phyloP scores from a whole-genome alignment of 192 early-diverging fungal species.

The Phycomyces blakesleeanus region DNA sequence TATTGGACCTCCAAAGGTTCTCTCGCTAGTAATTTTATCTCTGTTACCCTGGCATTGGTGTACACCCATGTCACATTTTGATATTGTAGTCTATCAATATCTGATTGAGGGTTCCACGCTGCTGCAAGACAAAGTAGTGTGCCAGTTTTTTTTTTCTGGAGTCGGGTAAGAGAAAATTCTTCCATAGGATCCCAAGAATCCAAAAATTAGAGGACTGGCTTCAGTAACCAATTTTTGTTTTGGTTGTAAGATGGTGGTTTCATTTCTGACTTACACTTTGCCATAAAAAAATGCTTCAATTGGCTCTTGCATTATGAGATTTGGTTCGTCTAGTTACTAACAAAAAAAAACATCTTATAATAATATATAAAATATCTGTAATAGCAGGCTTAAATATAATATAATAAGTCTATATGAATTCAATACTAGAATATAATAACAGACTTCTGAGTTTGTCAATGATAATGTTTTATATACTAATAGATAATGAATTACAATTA shows the following conservation, averaged over 20 bases:
- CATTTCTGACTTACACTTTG: not conserved
- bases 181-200: not conserved
- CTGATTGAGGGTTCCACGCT: slow-evolving; percentile 7
- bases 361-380: no score
- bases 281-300: not conserved
- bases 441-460: no score
- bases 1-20: no score
- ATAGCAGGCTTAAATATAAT: no score
- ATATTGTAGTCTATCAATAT: slow-evolving; percentile 5
- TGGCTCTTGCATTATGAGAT: not conserved
- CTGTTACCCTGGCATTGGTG: no score
- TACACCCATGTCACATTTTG: not conserved
- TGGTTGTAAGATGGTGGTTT: not conserved
- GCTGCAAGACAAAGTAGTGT: not conserved
- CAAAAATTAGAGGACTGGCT: not conserved
- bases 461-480: no score
- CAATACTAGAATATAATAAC: no score
- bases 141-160: not conserved
- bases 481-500: no score
- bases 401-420: no score
- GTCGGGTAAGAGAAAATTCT: not conserved
- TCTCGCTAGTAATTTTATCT: no score
- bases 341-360: no score
- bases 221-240: not conserved
- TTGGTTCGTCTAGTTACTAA: not conserved